phyloP scores from a whole-genome alignment of 2,329 filamentous ascomycete genomes.

The Myriosclerotinia scirpicola region DNA sequence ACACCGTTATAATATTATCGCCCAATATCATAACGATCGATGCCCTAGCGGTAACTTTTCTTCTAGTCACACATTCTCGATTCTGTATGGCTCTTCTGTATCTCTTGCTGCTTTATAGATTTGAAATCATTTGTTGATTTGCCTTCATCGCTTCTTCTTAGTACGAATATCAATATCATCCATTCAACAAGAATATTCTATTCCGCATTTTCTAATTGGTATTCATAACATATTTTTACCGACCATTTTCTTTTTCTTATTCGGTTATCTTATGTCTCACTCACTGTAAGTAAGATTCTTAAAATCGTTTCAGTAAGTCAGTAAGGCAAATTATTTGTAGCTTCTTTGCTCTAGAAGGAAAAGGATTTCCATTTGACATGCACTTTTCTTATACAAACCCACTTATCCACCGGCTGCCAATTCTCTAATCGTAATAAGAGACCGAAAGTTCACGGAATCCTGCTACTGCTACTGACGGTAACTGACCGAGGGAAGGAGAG shows the following conservation, averaged over 20 bases:
- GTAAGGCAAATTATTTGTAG: background rate
- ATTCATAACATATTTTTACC: background rate
- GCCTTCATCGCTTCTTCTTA: too few relatives aligned
- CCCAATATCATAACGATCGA: background rate
- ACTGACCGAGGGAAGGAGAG: slow-evolving; percentile 1
- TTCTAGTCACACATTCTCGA: background rate
- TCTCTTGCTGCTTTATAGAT: background rate
- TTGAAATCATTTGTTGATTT: background rate
- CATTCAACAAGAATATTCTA: too few relatives aligned
- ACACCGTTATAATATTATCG: slow-evolving; percentile 2
- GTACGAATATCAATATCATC: too few relatives aligned
- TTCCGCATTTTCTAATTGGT: too few relatives aligned
- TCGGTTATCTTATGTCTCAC: slow-evolving; percentile 18
- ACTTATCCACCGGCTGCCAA: background rate
- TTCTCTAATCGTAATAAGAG: background rate
- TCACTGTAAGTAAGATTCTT: background rate
- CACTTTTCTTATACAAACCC: slow-evolving; percentile 7
- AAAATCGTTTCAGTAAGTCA: background rate
- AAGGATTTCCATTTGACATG: slow-evolving; percentile 11
- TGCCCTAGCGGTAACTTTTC: slow-evolving; percentile 10
- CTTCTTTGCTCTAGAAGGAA: slow-evolving; percentile 1
- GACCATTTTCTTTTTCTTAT: background rate
- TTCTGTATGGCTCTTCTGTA: background rate
- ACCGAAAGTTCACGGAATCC: background rate
- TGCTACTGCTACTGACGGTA: too few relatives aligned